Base-by-base conservation (phyloP, 345 rosid species). In the Eucalyptus curtisii region DNA sequence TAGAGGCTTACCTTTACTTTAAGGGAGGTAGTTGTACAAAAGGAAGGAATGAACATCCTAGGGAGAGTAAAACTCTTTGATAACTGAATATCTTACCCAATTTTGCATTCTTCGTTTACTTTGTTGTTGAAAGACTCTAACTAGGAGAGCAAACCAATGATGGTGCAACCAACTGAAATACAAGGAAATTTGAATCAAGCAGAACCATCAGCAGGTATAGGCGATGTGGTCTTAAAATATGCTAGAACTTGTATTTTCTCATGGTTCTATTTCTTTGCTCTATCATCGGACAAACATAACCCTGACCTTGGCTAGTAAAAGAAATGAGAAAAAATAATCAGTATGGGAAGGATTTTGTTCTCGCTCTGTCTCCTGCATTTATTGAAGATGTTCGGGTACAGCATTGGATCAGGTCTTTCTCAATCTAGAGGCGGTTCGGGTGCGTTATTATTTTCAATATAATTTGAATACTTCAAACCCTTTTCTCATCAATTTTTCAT, bases 351-450 rank as follows among this genome's bases (percentile, higher is more conserved):
- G 68, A 30, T 24, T 61, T 61, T 61, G 71, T 13, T 33, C 17
- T 61, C 33, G 2, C 40, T 66, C 11, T 33, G 37, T 3, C 37
- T 68, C n/a, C 2, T 33, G 3, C 81, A 71, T 9, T 9, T 71
- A 19, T 33, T 71, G 45, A 71, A 68, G 20, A 33, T 19, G 81
- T 71, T 33, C 2, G 8, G 10, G 24, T 8, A 16, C 1, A 1
- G 24, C 24, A 0, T 31, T 5, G 81, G 44, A 68, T 33, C 7
- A 33, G n/a, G 7, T 10, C 44, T 1, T 16, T 68, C 81, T 71
- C 7, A 3, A 68, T 3, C 2, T 13, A 0, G 7, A 71, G 81
- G 25, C 2, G 25, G 7, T 71, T 1, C 45, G 6, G 14, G 44
- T 33, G 44, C 2, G 4, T 71, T 33, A 40, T 40, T 4, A n/a